Conservation (phyloP, 2,329 filamentous ascomycete species). For the Curvularia sp. region DNA sequence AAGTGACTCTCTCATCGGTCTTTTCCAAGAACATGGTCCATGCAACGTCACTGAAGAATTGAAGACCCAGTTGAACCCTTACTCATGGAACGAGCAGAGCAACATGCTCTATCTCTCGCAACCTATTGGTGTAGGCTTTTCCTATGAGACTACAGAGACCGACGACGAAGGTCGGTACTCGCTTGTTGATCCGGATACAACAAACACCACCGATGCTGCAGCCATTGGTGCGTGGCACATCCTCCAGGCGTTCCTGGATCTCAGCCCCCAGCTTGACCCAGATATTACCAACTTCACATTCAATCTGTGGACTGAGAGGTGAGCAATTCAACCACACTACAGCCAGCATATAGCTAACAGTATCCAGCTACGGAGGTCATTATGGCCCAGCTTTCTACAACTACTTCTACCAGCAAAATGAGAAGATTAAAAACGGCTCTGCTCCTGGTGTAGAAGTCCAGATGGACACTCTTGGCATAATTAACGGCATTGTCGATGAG, state of each 20-base stretch:
- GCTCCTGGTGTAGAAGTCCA: slow-evolving; percentile 58
- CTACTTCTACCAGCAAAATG: slow-evolving; percentile 64
- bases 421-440: slow-evolving; percentile 59
- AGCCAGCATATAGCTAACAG: background rate
- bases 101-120: slow-evolving; percentile 53
- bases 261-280: slow-evolving; percentile 55
- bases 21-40: slow-evolving; percentile 57
- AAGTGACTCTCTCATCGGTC: slow-evolving; percentile 59
- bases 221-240: slow-evolving; percentile 49
- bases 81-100: slow-evolving; percentile 51
- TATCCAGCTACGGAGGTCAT: slow-evolving; percentile 51
- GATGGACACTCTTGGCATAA: slow-evolving; percentile 63
- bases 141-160: slow-evolving; percentile 44
- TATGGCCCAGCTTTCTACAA: slow-evolving; percentile 64
- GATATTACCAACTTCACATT: slow-evolving; percentile 62
- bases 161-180: slow-evolving; percentile 41
- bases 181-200: slow-evolving; percentile 38
- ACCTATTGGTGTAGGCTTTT: slow-evolving; percentile 52
- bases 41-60: slow-evolving; percentile 47
- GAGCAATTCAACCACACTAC: slow-evolving; percentile 1
- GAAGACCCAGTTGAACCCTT: slow-evolving; percentile 48
- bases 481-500: slow-evolving; percentile 64
- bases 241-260: slow-evolving; percentile 46
- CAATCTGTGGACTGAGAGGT: slow-evolving; percentile 57
- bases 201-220: slow-evolving; percentile 46